Conservation (phyloP, 129 eudicot genomes). For the Tagetes erecta region DNA sequence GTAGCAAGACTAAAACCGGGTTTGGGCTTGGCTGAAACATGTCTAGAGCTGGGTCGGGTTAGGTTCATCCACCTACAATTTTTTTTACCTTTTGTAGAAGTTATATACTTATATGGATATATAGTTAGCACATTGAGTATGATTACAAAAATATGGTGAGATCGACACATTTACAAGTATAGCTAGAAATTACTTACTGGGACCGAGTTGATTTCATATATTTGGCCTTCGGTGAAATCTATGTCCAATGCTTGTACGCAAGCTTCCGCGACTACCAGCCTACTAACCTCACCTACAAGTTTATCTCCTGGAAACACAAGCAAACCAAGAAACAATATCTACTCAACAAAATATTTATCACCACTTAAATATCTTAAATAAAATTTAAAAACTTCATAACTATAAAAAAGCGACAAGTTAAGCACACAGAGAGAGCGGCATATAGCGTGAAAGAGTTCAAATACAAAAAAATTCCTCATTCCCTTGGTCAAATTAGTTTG, state of each 20-base stretch:
- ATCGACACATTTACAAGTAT: constrained; percentile 1
- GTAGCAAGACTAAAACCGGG: neutral
- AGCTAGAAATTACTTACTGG: constrained; percentile 35
- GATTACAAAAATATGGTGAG: neutral
- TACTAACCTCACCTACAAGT: constrained; percentile 95
- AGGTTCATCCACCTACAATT: neutral
- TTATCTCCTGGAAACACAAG: constrained; percentile 71
- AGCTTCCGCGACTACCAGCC: constrained; percentile 99
- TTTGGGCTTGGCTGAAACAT: neutral
- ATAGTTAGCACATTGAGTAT: neutral
- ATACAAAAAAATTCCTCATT: neutral
- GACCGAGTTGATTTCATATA: constrained; percentile 85
- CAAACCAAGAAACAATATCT: neutral
- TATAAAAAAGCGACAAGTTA: neutral
- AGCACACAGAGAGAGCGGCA: neutral
- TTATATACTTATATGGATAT: too few relatives aligned
- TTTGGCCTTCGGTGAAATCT: constrained; percentile 75
- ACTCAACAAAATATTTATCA: neutral
- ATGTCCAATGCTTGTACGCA: constrained; percentile 92
- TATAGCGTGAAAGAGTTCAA: neutral
- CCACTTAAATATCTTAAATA: neutral
- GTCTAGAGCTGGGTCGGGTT: neutral
- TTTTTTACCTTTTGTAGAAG: too few relatives aligned
- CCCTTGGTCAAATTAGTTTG: neutral
- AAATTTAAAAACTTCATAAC: neutral